phyloP scores from a whole-genome alignment of 148 eudicot genomes.

The Dianthus caryophyllus region DNA sequence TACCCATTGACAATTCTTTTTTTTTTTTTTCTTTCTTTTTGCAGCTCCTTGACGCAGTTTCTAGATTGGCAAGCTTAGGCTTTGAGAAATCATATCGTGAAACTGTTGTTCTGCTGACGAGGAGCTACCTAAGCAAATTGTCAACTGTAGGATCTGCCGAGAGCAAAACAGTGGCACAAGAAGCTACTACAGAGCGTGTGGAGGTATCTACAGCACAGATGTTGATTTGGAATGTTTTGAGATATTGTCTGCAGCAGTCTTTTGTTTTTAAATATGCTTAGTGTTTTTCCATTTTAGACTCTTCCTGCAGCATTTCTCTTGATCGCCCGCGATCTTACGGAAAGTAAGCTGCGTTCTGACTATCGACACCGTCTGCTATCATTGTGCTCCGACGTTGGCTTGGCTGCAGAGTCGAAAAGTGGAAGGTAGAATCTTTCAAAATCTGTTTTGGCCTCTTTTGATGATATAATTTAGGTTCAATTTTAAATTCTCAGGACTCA shows the following conservation, averaged over 20 bases:
- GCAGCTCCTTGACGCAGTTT: constrained; percentile 99
- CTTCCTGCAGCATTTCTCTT: constrained; percentile 91
- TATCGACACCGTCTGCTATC: constrained; percentile 90
- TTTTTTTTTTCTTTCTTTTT: too few relatives aligned
- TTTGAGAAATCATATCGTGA: constrained; percentile 97
- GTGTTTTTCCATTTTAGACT: constrained; percentile 70
- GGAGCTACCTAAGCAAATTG: constrained; percentile 83
- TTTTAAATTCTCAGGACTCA: neutral
- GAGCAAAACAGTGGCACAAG: constrained; percentile 77
- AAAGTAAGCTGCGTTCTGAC: constrained; percentile 65
- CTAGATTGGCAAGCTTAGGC: constrained; percentile 95
- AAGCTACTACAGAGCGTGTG: constrained; percentile 93
- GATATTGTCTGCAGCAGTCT: constrained; percentile 11
- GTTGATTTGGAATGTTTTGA: constrained; percentile 1
- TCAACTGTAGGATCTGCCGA: constrained; percentile 85
- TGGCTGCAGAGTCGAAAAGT: constrained; percentile 97
- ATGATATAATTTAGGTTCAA: neutral
- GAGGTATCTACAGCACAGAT: constrained; percentile 54
- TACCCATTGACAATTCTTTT: neutral
- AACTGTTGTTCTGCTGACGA: constrained; percentile 85
- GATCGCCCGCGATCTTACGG: constrained; percentile 66
- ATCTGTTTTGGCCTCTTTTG: neutral
- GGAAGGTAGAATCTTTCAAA: constrained; percentile 62
- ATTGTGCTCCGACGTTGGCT: constrained; percentile 96
- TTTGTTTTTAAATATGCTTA: constrained; percentile 36